These are phyloP conservation scores for Wickerhamiella kazuoi DNA, from an alignment of 805 yeast genomes.

Conservation along the genomic window DNA sequence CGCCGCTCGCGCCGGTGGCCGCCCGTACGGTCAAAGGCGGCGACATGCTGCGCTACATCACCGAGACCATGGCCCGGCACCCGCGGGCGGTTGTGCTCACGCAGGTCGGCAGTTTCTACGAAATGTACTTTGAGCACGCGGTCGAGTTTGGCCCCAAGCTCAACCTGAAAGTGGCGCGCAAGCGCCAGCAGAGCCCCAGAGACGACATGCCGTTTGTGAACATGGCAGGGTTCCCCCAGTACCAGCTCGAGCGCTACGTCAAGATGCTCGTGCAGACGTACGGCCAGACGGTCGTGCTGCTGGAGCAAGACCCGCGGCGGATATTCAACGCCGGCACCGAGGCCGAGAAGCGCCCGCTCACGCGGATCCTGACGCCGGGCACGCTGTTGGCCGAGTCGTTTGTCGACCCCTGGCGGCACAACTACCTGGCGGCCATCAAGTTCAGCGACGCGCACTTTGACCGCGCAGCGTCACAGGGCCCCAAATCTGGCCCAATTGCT, in stretches of 20 bases:
- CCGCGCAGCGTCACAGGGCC: slow-evolving; percentile 15
- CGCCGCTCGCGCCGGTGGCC: neutral
- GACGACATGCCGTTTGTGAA: slow-evolving; percentile 14
- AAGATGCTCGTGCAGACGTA: slow-evolving; percentile 53
- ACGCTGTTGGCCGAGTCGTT: slow-evolving; percentile 78
- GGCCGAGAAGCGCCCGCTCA: slow-evolving; percentile 38
- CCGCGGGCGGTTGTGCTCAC: slow-evolving; percentile 34
- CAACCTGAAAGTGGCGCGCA: slow-evolving; percentile 51
- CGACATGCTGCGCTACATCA: slow-evolving; percentile 11
- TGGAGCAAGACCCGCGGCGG: slow-evolving; percentile 31
- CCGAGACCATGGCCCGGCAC: slow-evolving; percentile 26
- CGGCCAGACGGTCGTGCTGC: slow-evolving; percentile 58
- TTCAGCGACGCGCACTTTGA: slow-evolving; percentile 7
- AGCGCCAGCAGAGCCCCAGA: slow-evolving; percentile 20
- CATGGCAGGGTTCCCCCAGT: slow-evolving; percentile 84
- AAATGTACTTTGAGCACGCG: slow-evolving; percentile 77
- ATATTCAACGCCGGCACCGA: slow-evolving; percentile 20
- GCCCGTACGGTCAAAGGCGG: neutral
- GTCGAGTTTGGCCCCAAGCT: slow-evolving; percentile 48
- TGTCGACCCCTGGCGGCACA: slow-evolving; percentile 52
- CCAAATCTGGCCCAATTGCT: slow-evolving; percentile 7
- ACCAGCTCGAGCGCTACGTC: slow-evolving; percentile 54
- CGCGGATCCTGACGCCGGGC: slow-evolving; percentile 80
- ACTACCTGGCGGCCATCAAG: slow-evolving; percentile 46
- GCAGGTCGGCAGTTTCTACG: slow-evolving; percentile 19